These are phyloP conservation scores for Rhododendron vialii DNA, from an alignment of 148 eudicot genomes.

Conservation along the genomic window DNA sequence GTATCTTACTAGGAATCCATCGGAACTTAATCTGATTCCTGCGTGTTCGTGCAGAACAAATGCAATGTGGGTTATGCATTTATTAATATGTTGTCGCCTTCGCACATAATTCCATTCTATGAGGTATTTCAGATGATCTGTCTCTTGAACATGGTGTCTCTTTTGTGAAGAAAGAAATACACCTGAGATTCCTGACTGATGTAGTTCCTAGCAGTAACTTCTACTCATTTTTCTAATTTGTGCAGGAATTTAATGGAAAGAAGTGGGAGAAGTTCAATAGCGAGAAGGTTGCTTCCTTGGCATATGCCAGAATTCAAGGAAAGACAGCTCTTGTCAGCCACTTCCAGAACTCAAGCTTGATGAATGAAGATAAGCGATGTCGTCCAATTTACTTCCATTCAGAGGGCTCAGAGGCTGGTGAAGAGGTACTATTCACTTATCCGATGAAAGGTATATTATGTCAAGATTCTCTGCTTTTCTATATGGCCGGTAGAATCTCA, in stretches of 20 bases:
- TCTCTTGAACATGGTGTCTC: not conserved
- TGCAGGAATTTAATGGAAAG: slow-evolving; percentile 84
- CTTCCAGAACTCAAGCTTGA: slow-evolving; percentile 88
- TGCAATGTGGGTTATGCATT: slow-evolving; percentile 98
- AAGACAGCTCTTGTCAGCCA: slow-evolving; percentile 70
- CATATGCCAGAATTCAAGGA: slow-evolving; percentile 92
- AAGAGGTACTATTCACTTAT: slow-evolving; percentile 41
- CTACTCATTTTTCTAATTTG: not conserved
- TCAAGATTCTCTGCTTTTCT: not conserved
- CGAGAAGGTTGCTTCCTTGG: slow-evolving; percentile 86
- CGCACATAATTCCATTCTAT: slow-evolving; percentile 69
- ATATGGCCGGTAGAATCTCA: not conserved
- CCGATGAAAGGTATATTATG: not conserved
- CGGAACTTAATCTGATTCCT: slow-evolving; percentile 6
- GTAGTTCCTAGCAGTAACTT: not conserved
- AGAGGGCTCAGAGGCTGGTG: slow-evolving; percentile 54
- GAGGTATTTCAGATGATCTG: slow-evolving; percentile 38
- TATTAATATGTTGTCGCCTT: slow-evolving; percentile 86
- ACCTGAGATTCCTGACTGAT: not conserved
- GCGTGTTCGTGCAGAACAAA: slow-evolving; percentile 62
- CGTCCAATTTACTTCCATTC: slow-evolving; percentile 78
- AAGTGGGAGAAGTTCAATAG: slow-evolving; percentile 96
- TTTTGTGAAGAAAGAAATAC: not conserved
- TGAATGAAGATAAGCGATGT: slow-evolving; percentile 95
- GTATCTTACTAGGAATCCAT: not conserved